Conservation (phyloP, 495 filamentous ascomycete genomes). For the Aspergillus bridgeri region DNA sequence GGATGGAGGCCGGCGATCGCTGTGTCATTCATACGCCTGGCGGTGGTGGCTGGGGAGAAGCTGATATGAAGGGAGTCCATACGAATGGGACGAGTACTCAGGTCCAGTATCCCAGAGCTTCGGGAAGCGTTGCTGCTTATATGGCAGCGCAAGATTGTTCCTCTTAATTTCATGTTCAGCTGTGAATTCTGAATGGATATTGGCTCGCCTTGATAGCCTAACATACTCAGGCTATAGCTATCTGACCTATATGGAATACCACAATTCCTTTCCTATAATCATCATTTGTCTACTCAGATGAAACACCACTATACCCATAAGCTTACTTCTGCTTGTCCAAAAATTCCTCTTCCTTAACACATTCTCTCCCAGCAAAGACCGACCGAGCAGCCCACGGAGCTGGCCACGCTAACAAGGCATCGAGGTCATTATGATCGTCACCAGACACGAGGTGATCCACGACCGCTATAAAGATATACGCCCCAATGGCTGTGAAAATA, state of each 20-base stretch:
- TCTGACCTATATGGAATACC: too few relatives aligned
- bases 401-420: constrained; percentile 23
- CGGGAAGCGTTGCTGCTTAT: neutral
- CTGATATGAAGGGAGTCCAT: too few relatives aligned
- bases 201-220: too few relatives aligned
- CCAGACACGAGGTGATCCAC: constrained; percentile 28
- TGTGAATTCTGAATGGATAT: too few relatives aligned
- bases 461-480: constrained; percentile 28
- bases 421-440: constrained; percentile 22
- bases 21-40: constrained; percentile 21
- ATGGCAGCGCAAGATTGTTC: neutral
- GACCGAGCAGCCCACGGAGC: constrained; percentile 6
- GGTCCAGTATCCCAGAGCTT: too few relatives aligned
- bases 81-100: too few relatives aligned
- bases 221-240: too few relatives aligned
- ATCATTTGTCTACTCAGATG: too few relatives aligned
- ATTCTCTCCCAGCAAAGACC: neutral
- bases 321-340: neutral
- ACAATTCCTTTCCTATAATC: too few relatives aligned
- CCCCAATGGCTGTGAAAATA: constrained; percentile 32
- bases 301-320: too few relatives aligned
- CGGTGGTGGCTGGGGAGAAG: constrained; percentile 15
- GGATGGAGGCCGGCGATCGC: constrained; percentile 15
- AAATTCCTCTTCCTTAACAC: neutral
- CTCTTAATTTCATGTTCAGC: neutral